These are phyloP conservation scores for Pyrenula massariospora DNA, from an alignment of 495 filamentous ascomycete species.

Conservation along the genomic window DNA sequence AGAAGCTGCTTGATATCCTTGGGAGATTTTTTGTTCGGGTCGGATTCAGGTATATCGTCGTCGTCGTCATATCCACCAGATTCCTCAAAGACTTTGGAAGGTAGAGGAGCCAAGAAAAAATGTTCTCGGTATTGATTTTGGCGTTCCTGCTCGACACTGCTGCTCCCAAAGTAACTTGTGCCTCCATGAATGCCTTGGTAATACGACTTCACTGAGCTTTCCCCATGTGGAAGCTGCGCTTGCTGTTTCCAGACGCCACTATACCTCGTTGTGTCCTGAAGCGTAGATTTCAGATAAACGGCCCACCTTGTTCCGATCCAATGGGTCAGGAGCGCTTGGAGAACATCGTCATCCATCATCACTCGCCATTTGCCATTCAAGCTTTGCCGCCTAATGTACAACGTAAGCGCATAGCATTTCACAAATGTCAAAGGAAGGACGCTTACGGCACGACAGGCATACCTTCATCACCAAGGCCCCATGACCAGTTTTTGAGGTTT, in stretches of 20 bases:
- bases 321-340: conserved; percentile 50
- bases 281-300: conserved; percentile 31
- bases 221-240: conserved; percentile 6
- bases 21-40: conserved; percentile 18
- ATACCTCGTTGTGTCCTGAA: conserved; percentile 25
- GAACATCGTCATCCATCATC: conserved; percentile 48
- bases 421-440: no score
- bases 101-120: conserved; percentile 29
- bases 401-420: neutral
- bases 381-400: conserved; percentile 21
- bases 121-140: conserved; percentile 13
- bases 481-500: conserved; percentile 41
- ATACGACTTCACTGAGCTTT: conserved; percentile 14
- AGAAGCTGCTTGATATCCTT: conserved; percentile 34
- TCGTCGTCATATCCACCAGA: conserved; percentile 6
- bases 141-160: conserved; percentile 8
- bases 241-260: conserved; percentile 27
- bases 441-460: conserved; percentile 19
- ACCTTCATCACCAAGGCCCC: conserved; percentile 24
- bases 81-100: conserved; percentile 14
- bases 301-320: conserved; percentile 45
- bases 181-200: conserved; percentile 8
- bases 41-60: conserved; percentile 5
- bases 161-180: neutral
- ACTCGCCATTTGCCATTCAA: conserved; percentile 42